Percentiles rank a stretch among this genome's conserved stretches.
Evolutionary conservation across 2,329 filamentous ascomycete genomes (phyloP).

Genomic region (Bipolaris gigantea): DNA sequence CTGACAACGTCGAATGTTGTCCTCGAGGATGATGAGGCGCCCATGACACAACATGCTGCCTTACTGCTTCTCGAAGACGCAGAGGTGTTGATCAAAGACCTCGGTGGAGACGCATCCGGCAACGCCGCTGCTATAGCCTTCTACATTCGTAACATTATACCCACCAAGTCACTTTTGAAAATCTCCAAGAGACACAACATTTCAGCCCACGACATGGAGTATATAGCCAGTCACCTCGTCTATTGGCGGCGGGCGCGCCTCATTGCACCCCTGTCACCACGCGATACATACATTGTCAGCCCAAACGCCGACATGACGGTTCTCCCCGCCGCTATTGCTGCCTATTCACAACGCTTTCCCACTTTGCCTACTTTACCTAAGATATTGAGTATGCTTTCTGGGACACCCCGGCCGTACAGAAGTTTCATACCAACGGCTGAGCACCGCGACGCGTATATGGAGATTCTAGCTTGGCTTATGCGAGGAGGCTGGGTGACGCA

Average conservation of each 20-base stretch:
- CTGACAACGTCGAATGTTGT: constrained; percentile 83
- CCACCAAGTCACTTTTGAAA: constrained; percentile 70
- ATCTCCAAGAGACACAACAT: constrained; percentile 72
- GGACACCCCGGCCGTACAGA: constrained; percentile 79
- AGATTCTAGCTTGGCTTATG: constrained; percentile 91
- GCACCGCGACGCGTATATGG: constrained; percentile 83
- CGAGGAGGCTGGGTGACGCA: constrained; percentile 93
- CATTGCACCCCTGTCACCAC: constrained; percentile 84
- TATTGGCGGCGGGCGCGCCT: constrained; percentile 94
- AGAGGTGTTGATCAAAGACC: constrained; percentile 71
- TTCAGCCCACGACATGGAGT: constrained; percentile 76
- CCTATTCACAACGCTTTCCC: constrained; percentile 79
- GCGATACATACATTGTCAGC: constrained; percentile 88
- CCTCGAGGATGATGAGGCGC: constrained; percentile 67
- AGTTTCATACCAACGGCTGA: constrained; percentile 82
- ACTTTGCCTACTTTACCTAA: constrained; percentile 80
- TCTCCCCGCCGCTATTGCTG: constrained; percentile 67
- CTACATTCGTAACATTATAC: constrained; percentile 62
- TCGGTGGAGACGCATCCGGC: constrained; percentile 71
- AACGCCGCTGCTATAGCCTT: constrained; percentile 77
- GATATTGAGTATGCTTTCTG: constrained; percentile 82
- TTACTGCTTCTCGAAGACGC: constrained; percentile 84
- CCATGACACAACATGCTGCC: constrained; percentile 82
- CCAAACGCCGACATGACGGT: constrained; percentile 81
- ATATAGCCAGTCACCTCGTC: constrained; percentile 88